Evolutionary conservation across 352 stramenopile genomes (phyloP).

Genomic region (Pythium aristosporum): DNA sequence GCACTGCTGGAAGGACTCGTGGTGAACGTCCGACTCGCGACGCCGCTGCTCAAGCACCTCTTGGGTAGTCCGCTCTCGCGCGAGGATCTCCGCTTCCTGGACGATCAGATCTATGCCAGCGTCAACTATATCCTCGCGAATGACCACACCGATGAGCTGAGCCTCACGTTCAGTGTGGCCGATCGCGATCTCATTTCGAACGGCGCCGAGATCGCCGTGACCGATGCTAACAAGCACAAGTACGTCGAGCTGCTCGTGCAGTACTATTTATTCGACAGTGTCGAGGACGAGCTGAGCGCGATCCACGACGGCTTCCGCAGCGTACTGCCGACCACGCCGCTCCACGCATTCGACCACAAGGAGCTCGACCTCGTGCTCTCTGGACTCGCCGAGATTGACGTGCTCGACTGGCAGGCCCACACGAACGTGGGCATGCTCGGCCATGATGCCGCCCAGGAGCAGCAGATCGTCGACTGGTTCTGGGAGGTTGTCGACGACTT

Average conservation of each 20-base stretch:
- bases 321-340: constrained; percentile 92
- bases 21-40: constrained; percentile 61
- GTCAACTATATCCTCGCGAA: constrained; percentile 63
- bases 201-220: constrained; percentile 68
- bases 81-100: constrained; percentile 62
- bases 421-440: constrained; percentile 49
- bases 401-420: constrained; percentile 85
- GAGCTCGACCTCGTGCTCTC: constrained; percentile 91
- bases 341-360: constrained; percentile 98
- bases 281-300: constrained; percentile 85
- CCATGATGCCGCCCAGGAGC: constrained; percentile 34
- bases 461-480: constrained; percentile 69
- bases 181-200: constrained; percentile 60
- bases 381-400: constrained; percentile 76
- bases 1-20: constrained; percentile 70
- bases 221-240: constrained; percentile 94
- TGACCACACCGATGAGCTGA: constrained; percentile 47
- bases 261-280: constrained; percentile 94
- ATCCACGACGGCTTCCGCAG: constrained; percentile 90
- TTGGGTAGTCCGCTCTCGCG: constrained; percentile 54
- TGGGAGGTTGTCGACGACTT: constrained; percentile 73
- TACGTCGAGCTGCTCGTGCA: constrained; percentile 93
- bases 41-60: constrained; percentile 71
- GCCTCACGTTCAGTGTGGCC: constrained; percentile 65
- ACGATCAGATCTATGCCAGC: constrained; percentile 73